Percentiles rank a stretch among this genome's conserved stretches.
These are phyloP conservation scores for Corymbia maculata DNA, from an alignment of 345 rosid species.

Conservation along the genomic window DNA sequence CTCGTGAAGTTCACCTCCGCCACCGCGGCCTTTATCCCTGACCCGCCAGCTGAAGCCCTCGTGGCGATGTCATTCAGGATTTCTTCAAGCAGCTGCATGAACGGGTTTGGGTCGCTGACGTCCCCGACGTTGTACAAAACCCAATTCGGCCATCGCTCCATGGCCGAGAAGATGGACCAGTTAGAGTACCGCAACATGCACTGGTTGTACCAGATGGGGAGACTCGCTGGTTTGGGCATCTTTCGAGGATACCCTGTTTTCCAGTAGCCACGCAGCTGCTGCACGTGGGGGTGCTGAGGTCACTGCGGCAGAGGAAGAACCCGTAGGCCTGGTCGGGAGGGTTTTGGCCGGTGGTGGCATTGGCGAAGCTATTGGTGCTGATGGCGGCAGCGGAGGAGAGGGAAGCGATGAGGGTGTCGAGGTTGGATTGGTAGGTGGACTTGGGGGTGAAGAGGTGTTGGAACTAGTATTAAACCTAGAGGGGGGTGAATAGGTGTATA, in stretches of 20 bases:
- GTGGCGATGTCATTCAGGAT: neutral
- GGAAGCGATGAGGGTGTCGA: too few species aligned
- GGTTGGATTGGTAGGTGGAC: too few species aligned
- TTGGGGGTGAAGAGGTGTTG: too few species aligned
- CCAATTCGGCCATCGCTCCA: slow-evolving; percentile 1
- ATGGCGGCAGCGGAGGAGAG: neutral
- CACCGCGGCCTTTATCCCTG: neutral
- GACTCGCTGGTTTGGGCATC: slow-evolving; percentile 23
- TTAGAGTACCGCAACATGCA: slow-evolving; percentile 42
- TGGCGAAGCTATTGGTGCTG: neutral
- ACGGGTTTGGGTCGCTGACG: slow-evolving; percentile 8
- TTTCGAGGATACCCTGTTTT: neutral
- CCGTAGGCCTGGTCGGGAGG: slow-evolving; percentile 3
- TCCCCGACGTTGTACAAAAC: neutral
- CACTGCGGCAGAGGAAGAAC: slow-evolving; percentile 16
- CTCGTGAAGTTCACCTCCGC: slow-evolving; percentile 2
- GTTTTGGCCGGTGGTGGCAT: neutral
- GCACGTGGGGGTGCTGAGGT: neutral
- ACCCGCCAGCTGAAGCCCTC: slow-evolving; percentile 3
- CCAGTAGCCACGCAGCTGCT: neutral
- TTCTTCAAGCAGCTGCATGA: neutral
- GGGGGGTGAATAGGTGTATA: too few species aligned
- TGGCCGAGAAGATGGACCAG: slow-evolving; percentile 3
- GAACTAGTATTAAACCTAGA: too few species aligned
- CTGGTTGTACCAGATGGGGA: slow-evolving; percentile 19